Base-by-base conservation (phyloP, 305 asterid species). In the Fraxinus paxiana region DNA sequence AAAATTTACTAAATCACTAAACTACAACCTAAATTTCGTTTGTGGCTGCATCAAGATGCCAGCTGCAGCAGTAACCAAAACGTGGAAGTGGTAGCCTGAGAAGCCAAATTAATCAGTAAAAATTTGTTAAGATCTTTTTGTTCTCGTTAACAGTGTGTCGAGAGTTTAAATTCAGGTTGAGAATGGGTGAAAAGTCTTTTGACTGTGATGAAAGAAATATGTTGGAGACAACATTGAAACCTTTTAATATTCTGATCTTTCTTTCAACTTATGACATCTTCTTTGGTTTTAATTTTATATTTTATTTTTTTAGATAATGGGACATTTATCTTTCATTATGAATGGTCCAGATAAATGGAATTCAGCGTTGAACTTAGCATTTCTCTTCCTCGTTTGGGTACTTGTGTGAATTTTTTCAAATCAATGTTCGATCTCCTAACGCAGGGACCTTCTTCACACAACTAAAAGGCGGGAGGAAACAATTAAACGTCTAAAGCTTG, bases 381-480 rank as follows among this genome's bases (percentile, higher is more conserved):
- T 72, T 54, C 54, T 48, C 30, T 2, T 65, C 31, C 20, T 34
- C 56, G 18, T 17, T 5, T 77, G 54, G 46, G 72, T 77, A 56
- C 41, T 18, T 13, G n/a, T 46, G 37, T 46, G 78, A 15, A 22
- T 75, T 43, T 7, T 12, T 26, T 75, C 22, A 24, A 2, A 17
- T 71, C 9, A 4, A 6, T 78, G 59, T 67, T 48, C 5, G 28
- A 22, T 72, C 35, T 75, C 48, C 54, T 76, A 13, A 30, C 48
- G 81, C 76, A 91, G 95, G 90, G 90, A 90, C 74, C 92, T 87
- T 15, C 95, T 91, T 82, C 88, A 87, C 75, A 90, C 90, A 22
- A 76, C 79, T n/a, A 82, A 85, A 79, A 87, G 95, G 73, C 88
- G 82, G 61, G 90, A 84, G 37, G 92, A 90, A 75, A 88, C 88